These are phyloP conservation scores for Suillus plorans DNA, from an alignment of 768 basidiomycete genomes.

Conservation along the genomic window DNA sequence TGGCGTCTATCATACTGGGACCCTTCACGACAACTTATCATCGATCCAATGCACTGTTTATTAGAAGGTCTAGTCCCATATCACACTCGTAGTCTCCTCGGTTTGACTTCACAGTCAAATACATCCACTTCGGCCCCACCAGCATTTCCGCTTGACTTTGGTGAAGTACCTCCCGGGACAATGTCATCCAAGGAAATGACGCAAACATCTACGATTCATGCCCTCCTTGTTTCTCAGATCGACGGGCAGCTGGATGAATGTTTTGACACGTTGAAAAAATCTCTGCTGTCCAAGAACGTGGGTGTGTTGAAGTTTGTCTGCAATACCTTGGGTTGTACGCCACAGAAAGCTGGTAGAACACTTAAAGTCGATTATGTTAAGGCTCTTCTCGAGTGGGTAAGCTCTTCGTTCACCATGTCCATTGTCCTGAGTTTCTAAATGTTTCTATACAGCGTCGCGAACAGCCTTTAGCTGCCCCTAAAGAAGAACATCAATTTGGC, in stretches of 20 bases:
- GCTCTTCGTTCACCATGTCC: too few relatives aligned
- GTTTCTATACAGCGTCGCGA: too few relatives aligned
- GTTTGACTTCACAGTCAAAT: neutral
- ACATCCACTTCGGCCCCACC: neutral
- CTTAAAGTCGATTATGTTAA: too few relatives aligned
- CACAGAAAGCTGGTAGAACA: conserved; percentile 2
- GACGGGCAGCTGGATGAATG: neutral
- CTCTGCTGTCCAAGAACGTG: conserved; percentile 9
- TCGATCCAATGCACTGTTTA: conserved; percentile 20
- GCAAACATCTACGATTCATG: neutral
- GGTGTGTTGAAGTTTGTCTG: neutral
- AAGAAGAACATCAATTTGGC: too few relatives aligned
- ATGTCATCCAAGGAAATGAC: neutral
- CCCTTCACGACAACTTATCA: conserved; percentile 9
- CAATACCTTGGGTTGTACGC: conserved; percentile 2
- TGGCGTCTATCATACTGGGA: conserved; percentile 22
- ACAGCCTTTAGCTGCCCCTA: too few relatives aligned
- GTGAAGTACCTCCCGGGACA: neutral
- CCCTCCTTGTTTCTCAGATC: neutral
- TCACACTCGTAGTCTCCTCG: neutral
- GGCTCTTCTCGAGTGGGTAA: too few relatives aligned
- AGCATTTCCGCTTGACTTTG: neutral
- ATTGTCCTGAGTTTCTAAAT: too few relatives aligned
- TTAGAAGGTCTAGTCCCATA: neutral
- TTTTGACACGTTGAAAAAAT: neutral